phyloP scores from a whole-genome alignment of 1,139 yeast genomes.

The Saccharomycopsis phalli region DNA sequence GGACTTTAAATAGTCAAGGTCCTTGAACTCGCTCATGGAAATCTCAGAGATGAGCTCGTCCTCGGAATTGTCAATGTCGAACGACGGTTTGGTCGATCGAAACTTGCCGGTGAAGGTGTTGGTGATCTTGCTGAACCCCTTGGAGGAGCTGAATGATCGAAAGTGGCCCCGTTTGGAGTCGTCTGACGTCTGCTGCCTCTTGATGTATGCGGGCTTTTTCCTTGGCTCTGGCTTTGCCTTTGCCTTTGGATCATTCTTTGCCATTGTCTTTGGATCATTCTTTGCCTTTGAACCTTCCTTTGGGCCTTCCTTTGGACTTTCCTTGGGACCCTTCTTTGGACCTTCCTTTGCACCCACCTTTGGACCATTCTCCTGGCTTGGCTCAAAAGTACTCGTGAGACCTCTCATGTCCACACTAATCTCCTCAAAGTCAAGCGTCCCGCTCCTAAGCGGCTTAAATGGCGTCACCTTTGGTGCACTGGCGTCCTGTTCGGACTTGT shows the following conservation, averaged over 20 bases:
- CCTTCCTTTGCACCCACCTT: background rate
- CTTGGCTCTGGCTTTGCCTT: background rate
- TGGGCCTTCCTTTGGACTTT: background rate
- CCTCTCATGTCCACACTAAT: conserved; percentile 19
- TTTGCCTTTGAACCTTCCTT: background rate
- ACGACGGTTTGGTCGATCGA: conserved; percentile 6
- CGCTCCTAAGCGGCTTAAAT: conserved; percentile 1
- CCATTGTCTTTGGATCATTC: background rate
- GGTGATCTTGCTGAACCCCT: conserved; percentile 15
- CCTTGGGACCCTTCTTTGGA: background rate
- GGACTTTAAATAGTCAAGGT: conserved; percentile 14
- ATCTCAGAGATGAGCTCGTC: conserved; percentile 18
- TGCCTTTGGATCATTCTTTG: background rate
- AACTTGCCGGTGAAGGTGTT: conserved; percentile 19
- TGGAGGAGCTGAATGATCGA: conserved; percentile 17
- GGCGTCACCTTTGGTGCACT: conserved; percentile 8
- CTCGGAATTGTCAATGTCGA: conserved; percentile 30
- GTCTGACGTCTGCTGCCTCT: background rate
- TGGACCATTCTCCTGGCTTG: conserved; percentile 1
- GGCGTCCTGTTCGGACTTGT: background rate
- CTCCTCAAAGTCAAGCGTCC: conserved; percentile 13
- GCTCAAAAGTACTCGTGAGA: conserved; percentile 2
- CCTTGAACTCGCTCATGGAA: conserved; percentile 18
- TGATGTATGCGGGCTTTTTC: background rate
- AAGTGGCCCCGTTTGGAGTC: conserved; percentile 13